Evolutionary conservation across 2,329 filamentous ascomycete species (phyloP), one percentile per base, ranked within the genome.

Genomic region (Alternaria consortialis): DNA sequence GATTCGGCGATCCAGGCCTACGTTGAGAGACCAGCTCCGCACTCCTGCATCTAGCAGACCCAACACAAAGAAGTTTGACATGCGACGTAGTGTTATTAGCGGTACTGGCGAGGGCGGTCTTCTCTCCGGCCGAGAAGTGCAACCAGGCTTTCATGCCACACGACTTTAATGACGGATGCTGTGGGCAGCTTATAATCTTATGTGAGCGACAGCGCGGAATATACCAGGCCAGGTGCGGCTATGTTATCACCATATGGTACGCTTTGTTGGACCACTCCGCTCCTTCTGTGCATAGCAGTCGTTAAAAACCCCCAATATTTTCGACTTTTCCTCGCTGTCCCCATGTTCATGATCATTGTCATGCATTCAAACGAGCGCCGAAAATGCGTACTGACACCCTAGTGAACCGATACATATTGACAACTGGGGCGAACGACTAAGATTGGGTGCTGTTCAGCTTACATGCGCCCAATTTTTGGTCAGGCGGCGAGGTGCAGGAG

Each of bases 1-100:
- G 72, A 4, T 79, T 77, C 54, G 77, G 76, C 27, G 77, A 79
- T 50, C 76, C 76, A 32, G 77, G 77, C 9, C 67, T 78, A 29
- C 66, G 56, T 29, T 74, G 64, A 74, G 40, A 42, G n/a, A 15
- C 15, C 37, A 50, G 20, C 44, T 47, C n/a, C 13, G 39, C 27
- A 17, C 36, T 13, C 31, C 29, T 27, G 27, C 50, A 37, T 52
- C 36, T 39, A 47, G 34, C 36, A 25, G 34, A 36, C 20, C 15
- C 36, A 53, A 52, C 20, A 29, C 25, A 36, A 29, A 53, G 13
- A 23, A 23, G 17, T 31, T 15, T n/a, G 29, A 31, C 27, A 57
- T 25, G 36, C 36, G 13, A 53, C 36, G 43, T 37, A 31, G 43
- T 54, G 44, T 29, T 52, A 47, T 23, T 15, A 32, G 32, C 29